Percentiles rank a stretch among this genome's conserved stretches.
Evolutionary conservation across 139 green algal species (phyloP).

Genomic region (Ulvella scutata): DNA sequence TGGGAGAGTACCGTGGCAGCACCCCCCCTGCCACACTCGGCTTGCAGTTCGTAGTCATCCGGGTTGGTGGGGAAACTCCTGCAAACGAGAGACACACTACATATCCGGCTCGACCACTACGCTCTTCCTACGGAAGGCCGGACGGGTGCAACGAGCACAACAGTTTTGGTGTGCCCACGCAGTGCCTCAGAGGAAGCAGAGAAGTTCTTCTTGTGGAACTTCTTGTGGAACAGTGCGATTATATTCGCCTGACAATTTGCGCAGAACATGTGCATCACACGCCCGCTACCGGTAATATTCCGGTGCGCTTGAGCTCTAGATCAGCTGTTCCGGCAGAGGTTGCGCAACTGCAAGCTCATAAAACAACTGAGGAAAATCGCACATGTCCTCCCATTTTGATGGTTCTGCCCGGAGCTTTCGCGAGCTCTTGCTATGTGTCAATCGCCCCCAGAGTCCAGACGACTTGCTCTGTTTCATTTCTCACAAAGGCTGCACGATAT

Average conservation of each 20-base stretch:
- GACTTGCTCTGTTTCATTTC: background rate
- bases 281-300: conserved; percentile 8
- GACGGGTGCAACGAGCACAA: no score
- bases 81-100: no score
- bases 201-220: no score
- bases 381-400: conserved; percentile 3
- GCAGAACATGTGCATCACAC: background rate
- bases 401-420: background rate
- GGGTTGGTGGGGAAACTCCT: conserved; percentile 70
- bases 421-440: background rate
- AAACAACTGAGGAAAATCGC: background rate
- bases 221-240: background rate
- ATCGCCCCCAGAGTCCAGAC: background rate
- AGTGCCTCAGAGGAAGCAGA: no score
- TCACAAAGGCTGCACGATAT: no score
- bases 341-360: no score
- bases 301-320: no score
- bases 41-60: conserved; percentile 70
- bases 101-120: no score
- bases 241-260: background rate
- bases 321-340: no score
- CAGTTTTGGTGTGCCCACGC: no score
- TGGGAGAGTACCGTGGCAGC: conserved; percentile 65
- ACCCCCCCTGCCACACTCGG: conserved; percentile 83
- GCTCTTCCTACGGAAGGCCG: no score